phyloP scores from a whole-genome alignment of 345 rosid species.

The Punica granatum region DNA sequence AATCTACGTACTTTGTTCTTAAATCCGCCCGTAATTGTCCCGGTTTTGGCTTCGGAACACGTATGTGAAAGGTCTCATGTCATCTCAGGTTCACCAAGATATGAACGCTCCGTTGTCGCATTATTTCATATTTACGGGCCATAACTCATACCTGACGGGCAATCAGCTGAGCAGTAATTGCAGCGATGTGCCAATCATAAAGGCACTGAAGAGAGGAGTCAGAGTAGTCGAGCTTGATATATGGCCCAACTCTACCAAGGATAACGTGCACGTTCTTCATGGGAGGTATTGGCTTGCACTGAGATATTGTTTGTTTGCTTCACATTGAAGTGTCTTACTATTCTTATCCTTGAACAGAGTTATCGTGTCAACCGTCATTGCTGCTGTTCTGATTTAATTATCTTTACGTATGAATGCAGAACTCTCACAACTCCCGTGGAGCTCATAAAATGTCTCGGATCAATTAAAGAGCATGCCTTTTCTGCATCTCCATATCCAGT shows the following conservation, averaged over 20 bases:
- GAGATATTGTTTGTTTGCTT: neutral
- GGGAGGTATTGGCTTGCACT: constrained; percentile 51
- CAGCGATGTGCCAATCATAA: constrained; percentile 82
- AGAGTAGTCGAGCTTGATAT: constrained; percentile 92
- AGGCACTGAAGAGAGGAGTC: constrained; percentile 65
- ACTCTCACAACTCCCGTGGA: constrained; percentile 76
- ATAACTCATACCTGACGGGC: constrained; percentile 88
- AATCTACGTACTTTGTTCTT: neutral
- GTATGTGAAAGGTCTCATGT: neutral
- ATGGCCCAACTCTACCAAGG: constrained; percentile 74
- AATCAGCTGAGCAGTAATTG: constrained; percentile 93
- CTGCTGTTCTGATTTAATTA: neutral
- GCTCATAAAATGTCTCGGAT: constrained; percentile 54
- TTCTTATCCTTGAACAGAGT: neutral
- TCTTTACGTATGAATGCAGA: constrained; percentile 32
- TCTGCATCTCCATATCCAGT: constrained; percentile 76
- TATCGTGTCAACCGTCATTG: neutral
- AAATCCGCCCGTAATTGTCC: neutral
- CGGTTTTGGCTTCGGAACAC: neutral
- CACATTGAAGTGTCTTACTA: neutral
- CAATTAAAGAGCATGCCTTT: constrained; percentile 76
- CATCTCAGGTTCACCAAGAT: constrained; percentile 68
- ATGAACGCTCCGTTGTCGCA: constrained; percentile 86
- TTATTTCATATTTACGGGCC: constrained; percentile 87
- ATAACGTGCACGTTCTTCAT: constrained; percentile 72